Evolutionary conservation across 352 stramenopile species (phyloP), one percentile per base, ranked within the genome.

Genomic region (Pythium rhizo-oryzae): DNA sequence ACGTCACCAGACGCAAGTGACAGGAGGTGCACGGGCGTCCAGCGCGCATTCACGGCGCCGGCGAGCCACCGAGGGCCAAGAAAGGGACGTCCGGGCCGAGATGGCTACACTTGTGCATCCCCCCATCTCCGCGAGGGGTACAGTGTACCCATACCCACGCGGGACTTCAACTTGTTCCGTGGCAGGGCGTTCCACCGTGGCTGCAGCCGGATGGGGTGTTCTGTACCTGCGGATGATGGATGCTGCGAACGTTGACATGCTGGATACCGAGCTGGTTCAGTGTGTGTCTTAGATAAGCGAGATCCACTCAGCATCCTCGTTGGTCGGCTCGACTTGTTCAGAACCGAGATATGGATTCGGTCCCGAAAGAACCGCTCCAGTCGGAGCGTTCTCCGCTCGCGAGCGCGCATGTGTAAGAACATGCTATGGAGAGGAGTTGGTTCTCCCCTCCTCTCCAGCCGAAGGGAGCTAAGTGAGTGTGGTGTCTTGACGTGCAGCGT

Each of bases 21-120:
- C 43, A 58, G 49, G 41, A 65, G 47, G 59, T 65, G 47, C 59
- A 65, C 25, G 18, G 19, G 18, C 23, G 52, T 46, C 12, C 24
- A 57, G 51, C 47, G 25, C 6, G n/a, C 25, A 57, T 57, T 57
- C 25, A 57, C n/a, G 35, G 4, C 28, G 25, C 9, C 28, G 28
- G 28, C 28, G 3, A 33, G 28, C 21, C 8, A 35, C 5, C 28
- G 25, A 57, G 3, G 46, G 15, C 46, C n/a, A 25, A 59, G 33
- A 49, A 59, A 46, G 59, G 59, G 53, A 59, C 44, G n/a, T 21
- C n/a, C n/a, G 25, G 23, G 7, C 6, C 13, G 28, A 64, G 43
- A 64, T 65, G 59, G 59, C 59, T 65, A 65, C 59, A 65, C 47
- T 59, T 33, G 49, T 15, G 11, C 13, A 35, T 33, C 21, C 23